A percentile compares a stretch with the other conserved stretches of the same genome.
These are phyloP conservation scores for Hyaloscypha hepaticicola DNA, from an alignment of 495 filamentous ascomycete species.

Conservation along the genomic window DNA sequence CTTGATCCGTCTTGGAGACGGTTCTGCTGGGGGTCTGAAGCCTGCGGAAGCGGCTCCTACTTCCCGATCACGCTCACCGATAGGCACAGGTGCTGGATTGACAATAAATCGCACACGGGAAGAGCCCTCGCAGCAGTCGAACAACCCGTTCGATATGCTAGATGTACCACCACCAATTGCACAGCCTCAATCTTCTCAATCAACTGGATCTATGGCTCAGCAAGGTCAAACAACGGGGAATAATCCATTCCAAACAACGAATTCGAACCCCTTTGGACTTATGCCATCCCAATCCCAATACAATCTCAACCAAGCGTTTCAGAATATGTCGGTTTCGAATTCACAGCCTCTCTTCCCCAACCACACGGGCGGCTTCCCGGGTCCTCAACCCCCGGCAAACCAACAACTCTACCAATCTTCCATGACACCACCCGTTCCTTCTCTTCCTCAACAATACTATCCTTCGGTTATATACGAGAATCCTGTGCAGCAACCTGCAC, in stretches of 20 bases:
- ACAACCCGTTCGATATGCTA: constrained; percentile 75
- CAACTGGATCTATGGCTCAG: constrained; percentile 48
- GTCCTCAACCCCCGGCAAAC: constrained; percentile 34
- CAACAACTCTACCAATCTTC: constrained; percentile 57
- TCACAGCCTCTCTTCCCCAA: constrained; percentile 77
- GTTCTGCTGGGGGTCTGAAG: constrained; percentile 36
- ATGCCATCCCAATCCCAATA: constrained; percentile 41
- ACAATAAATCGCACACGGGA: constrained; percentile 32
- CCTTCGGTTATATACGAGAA: constrained; percentile 35
- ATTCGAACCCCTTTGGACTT: constrained; percentile 51
- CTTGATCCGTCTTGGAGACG: constrained; percentile 74
- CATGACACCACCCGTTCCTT: constrained; percentile 43
- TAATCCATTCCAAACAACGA: constrained; percentile 47
- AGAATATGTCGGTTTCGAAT: constrained; percentile 64
- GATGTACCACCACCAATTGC: constrained; percentile 49
- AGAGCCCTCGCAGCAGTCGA: constrained; percentile 42
- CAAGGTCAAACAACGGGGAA: constrained; percentile 39
- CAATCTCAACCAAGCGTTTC: constrained; percentile 57
- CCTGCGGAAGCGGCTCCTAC: constrained; percentile 36
- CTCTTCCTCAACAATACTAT: constrained; percentile 48
- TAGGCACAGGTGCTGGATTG: constrained; percentile 29
- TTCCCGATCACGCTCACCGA: constrained; percentile 46
- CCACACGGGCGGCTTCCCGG: constrained; percentile 74
- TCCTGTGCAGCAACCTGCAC: constrained; percentile 37
- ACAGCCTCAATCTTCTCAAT: constrained; percentile 55